These are phyloP conservation scores for Alternaria tenuissima DNA, from an alignment of 2,329 filamentous ascomycete species.

Conservation along the genomic window DNA sequence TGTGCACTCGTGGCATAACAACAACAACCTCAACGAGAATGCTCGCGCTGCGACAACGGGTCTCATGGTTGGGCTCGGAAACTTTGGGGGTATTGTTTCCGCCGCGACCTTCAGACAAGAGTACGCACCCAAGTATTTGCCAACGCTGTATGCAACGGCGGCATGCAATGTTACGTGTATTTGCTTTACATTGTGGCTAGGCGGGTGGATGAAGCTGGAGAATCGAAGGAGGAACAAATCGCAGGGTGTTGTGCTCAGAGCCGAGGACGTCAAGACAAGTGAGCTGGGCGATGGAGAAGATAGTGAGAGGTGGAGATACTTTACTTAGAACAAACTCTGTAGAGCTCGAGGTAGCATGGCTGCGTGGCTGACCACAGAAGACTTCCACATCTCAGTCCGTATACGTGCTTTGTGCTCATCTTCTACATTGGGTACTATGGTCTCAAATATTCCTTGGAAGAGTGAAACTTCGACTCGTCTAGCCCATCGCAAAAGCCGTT, in stretches of 20 bases:
- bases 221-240: slow-evolving; percentile 53
- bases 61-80: slow-evolving; percentile 59
- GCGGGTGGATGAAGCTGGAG: slow-evolving; percentile 57
- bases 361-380: background rate
- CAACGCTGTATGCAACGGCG: slow-evolving; percentile 57
- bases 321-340: slow-evolving; percentile 23
- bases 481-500: background rate
- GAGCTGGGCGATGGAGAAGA: slow-evolving; percentile 51
- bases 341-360: no score
- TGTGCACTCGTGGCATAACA: slow-evolving; percentile 62
- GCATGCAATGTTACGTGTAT: slow-evolving; percentile 56
- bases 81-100: slow-evolving; percentile 56
- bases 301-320: slow-evolving; percentile 51
- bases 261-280: slow-evolving; percentile 53
- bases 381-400: background rate
- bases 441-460: background rate
- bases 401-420: background rate
- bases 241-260: slow-evolving; percentile 47
- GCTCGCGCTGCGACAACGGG: slow-evolving; percentile 59
- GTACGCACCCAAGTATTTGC: slow-evolving; percentile 60
- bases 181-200: slow-evolving; percentile 49
- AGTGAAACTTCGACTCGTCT: background rate
- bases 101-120: slow-evolving; percentile 57
- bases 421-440: background rate
- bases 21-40: slow-evolving; percentile 62